These are phyloP conservation scores for Haberlea rhodopensis DNA, from an alignment of 257 asterid genomes.

Conservation along the genomic window DNA sequence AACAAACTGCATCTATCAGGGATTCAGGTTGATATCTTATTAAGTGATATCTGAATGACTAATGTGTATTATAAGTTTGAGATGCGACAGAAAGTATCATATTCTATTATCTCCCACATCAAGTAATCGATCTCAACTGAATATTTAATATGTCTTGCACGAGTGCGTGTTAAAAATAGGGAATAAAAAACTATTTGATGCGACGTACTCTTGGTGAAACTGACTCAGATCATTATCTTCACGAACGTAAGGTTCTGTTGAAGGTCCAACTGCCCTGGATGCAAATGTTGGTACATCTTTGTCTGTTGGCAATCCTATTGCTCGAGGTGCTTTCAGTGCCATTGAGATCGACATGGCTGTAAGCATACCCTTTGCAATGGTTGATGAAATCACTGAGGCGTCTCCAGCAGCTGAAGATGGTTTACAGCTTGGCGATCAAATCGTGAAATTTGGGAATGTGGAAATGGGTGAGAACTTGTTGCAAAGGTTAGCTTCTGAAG, in stretches of 20 bases:
- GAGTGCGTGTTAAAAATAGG: not conserved
- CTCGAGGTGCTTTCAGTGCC: slow-evolving; percentile 36
- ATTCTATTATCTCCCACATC: slow-evolving; percentile 8
- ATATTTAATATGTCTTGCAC: slow-evolving; percentile 4
- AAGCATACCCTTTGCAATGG: slow-evolving; percentile 75
- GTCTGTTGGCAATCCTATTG: slow-evolving; percentile 26
- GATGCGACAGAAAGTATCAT: not conserved
- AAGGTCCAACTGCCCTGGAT: slow-evolving; percentile 34
- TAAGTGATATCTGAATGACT: not conserved
- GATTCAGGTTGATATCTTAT: slow-evolving; percentile 47
- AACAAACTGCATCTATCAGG: slow-evolving; percentile 39
- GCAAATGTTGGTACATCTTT: slow-evolving; percentile 36
- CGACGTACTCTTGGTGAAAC: slow-evolving; percentile 3
- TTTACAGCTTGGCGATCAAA: slow-evolving; percentile 89
- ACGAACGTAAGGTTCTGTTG: slow-evolving; percentile 25
- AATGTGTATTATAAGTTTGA: slow-evolving; percentile 11
- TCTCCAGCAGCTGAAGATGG: slow-evolving; percentile 99
- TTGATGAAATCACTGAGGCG: slow-evolving; percentile 82
- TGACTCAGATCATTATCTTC: slow-evolving; percentile 16
- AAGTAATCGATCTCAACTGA: slow-evolving; percentile 1
- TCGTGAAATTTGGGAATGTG: slow-evolving; percentile 79
- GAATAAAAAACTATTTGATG: not conserved
- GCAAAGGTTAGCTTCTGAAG: slow-evolving; percentile 77
- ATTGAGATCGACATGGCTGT: slow-evolving; percentile 57
- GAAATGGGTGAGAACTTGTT: slow-evolving; percentile 65